A percentile compares a stretch with the other conserved stretches of the same genome.
Evolutionary conservation across 1,284 basidiomycete species (phyloP).

Genomic region (Ganoderma multipileum): DNA sequence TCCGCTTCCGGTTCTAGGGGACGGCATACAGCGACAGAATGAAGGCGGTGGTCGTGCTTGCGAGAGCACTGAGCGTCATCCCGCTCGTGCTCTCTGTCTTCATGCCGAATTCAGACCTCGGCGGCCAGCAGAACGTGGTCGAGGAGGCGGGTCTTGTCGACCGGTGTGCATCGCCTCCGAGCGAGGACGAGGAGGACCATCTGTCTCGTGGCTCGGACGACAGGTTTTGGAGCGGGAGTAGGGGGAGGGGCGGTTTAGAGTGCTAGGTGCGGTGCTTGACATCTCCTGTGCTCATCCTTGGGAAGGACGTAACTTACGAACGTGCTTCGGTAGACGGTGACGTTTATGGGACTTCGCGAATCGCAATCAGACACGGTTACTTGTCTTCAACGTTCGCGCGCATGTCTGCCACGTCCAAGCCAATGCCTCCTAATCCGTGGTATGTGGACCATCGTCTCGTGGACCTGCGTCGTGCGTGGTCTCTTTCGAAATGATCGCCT

Average conservation of each 20-base stretch:
- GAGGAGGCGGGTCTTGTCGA: conserved; percentile 28
- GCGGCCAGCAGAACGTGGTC: conserved; percentile 40
- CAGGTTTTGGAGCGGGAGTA: not conserved
- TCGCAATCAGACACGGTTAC: no score
- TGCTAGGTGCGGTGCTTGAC: no score
- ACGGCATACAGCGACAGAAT: conserved; percentile 62
- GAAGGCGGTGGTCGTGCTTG: conserved; percentile 55
- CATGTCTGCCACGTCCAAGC: no score
- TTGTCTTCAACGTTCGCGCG: no score
- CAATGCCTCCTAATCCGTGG: no score
- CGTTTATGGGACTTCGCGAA: no score
- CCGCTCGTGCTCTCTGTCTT: conserved; percentile 37
- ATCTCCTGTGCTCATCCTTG: no score
- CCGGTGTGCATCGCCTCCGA: not conserved
- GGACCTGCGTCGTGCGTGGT: no score
- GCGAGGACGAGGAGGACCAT: not conserved
- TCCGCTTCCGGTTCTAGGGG: not conserved
- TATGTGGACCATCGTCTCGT: no score
- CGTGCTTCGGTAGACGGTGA: no score
- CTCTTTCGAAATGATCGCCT: no score
- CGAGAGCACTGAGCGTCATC: conserved; percentile 38
- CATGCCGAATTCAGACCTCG: conserved; percentile 41
- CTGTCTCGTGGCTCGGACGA: not conserved
- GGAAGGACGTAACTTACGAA: not conserved
- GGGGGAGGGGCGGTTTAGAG: not conserved